Conservation (phyloP, 225 moss, liverwort and hornwort species). For the Straminergon stramineum region DNA sequence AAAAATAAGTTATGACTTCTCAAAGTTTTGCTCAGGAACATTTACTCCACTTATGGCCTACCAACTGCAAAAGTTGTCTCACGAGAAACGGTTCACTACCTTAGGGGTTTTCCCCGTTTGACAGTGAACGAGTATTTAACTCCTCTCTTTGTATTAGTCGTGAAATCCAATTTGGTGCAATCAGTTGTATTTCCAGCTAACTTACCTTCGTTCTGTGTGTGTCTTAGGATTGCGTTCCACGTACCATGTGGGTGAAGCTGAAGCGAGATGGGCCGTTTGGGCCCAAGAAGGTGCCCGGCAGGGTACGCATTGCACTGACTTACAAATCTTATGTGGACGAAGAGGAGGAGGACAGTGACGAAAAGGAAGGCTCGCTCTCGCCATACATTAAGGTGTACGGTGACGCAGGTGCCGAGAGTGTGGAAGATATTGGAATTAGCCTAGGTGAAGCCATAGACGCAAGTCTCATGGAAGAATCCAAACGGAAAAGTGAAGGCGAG, state of each 20-base stretch:
- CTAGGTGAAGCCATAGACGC: conserved; percentile 39
- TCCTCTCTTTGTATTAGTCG: neutral
- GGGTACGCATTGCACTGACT: conserved; percentile 67
- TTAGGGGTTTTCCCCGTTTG: neutral
- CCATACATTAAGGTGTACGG: conserved; percentile 91
- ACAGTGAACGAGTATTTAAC: neutral
- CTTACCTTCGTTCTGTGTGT: neutral
- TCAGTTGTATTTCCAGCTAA: neutral
- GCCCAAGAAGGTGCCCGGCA: conserved; percentile 60
- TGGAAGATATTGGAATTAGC: conserved; percentile 46
- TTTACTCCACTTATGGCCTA: neutral
- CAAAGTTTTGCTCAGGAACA: neutral
- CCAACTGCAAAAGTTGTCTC: neutral
- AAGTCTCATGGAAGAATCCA: conserved; percentile 12
- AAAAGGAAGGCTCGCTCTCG: conserved; percentile 65
- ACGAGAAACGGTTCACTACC: neutral
- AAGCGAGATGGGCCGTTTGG: conserved; percentile 77
- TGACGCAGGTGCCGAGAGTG: conserved; percentile 48
- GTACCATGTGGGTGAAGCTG: conserved; percentile 80
- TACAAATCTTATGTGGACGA: conserved; percentile 94
- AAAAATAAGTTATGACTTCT: neutral
- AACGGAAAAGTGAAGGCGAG: neutral
- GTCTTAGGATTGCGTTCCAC: conserved; percentile 76
- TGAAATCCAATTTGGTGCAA: neutral
- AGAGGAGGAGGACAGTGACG: conserved; percentile 56